Conservation (phyloP, 2,329 filamentous ascomycete genomes). For the Talaromyces sp. region DNA sequence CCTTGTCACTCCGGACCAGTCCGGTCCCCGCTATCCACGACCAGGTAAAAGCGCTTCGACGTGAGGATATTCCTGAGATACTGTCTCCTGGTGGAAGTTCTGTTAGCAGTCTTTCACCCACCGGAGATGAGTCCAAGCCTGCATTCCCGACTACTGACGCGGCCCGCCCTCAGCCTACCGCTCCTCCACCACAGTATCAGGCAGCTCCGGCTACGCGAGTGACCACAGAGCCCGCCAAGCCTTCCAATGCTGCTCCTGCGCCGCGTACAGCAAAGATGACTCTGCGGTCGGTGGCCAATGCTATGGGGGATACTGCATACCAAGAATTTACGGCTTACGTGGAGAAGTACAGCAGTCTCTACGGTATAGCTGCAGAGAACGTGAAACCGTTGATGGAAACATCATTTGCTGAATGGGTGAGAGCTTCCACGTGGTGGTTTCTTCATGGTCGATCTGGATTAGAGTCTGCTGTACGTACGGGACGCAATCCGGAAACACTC, state of each 20-base stretch:
- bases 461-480: constrained; percentile 64
- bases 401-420: constrained; percentile 61
- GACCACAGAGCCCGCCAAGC: not conserved
- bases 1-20: constrained; percentile 25
- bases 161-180: not conserved
- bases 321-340: constrained; percentile 65
- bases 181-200: constrained; percentile 2
- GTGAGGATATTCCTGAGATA: constrained; percentile 24
- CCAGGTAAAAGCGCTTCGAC: constrained; percentile 20
- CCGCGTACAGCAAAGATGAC: constrained; percentile 27
- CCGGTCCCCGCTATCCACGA: constrained; percentile 21
- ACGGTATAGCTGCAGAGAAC: constrained; percentile 70
- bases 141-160: constrained; percentile 2
- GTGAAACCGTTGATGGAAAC: constrained; percentile 61
- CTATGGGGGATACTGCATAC: constrained; percentile 61
- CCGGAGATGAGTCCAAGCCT: not conserved
- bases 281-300: constrained; percentile 33
- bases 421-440: constrained; percentile 85
- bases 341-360: constrained; percentile 68
- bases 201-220: not conserved
- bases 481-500: constrained; percentile 27
- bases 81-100: constrained; percentile 19
- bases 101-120: constrained; percentile 11
- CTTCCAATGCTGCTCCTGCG: not conserved
- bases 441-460: constrained; percentile 71